These are phyloP conservation scores for Pisolithus albus DNA, from an alignment of 768 basidiomycete genomes.

Conservation along the genomic window DNA sequence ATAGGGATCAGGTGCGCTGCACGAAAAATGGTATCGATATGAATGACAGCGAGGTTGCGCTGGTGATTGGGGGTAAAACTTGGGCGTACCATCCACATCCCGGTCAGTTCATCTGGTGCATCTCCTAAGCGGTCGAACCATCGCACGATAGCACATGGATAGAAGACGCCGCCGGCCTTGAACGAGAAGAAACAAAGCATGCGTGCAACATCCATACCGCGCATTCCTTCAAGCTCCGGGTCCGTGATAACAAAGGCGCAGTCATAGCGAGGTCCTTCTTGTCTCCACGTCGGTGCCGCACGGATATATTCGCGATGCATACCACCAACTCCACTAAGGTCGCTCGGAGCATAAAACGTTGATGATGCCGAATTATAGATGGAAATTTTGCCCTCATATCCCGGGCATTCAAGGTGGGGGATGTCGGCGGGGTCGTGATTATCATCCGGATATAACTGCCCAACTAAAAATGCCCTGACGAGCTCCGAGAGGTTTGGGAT, in stretches of 20 bases:
- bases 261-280: neutral
- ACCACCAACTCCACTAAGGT: neutral
- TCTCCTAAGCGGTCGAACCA: constrained; percentile 13
- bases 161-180: neutral
- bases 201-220: no score
- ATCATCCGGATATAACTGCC: constrained; percentile 7
- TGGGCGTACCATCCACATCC: constrained; percentile 16
- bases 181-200: neutral
- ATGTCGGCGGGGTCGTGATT: no score
- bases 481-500: neutral
- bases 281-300: constrained; percentile 15
- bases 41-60: constrained; percentile 10
- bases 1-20: neutral
- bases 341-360: neutral
- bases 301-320: constrained; percentile 17
- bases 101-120: constrained; percentile 13
- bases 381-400: no score
- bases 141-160: constrained; percentile 10
- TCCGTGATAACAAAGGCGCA: no score
- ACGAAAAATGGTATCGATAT: constrained; percentile 13
- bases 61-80: constrained; percentile 2
- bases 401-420: no score
- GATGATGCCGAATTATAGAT: no score
- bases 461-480: constrained; percentile 1
- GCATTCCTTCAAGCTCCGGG: no score